A percentile compares a stretch with the other conserved stretches of the same genome.
Conservation (phyloP, 1,284 basidiomycete species). For the Entoloma clypeatum region DNA sequence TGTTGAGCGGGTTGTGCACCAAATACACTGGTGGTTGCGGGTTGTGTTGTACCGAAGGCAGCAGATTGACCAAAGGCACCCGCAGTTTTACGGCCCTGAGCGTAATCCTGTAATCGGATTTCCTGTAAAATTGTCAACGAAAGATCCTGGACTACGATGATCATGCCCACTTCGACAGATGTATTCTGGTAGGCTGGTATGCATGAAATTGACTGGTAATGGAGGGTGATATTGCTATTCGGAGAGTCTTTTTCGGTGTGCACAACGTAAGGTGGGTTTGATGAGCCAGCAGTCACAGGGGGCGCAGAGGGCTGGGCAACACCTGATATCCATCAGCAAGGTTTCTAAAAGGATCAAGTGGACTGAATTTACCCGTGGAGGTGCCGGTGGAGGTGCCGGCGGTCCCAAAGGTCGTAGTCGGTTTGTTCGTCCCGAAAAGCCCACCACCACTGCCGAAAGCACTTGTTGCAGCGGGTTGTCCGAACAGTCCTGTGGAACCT, state of each 20-base stretch:
- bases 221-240: slow-evolving; percentile 39
- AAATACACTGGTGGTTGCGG: slow-evolving; percentile 38
- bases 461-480: slow-evolving; percentile 30
- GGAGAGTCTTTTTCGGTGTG: slow-evolving; percentile 59
- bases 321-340: slow-evolving; percentile 20
- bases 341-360: slow-evolving; percentile 8
- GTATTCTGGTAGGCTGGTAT: slow-evolving; percentile 65
- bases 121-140: slow-evolving; percentile 43
- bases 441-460: slow-evolving; percentile 36
- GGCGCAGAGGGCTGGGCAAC: slow-evolving; percentile 28
- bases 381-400: too few relatives aligned
- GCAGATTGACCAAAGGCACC: slow-evolving; percentile 43
- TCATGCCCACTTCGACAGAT: slow-evolving; percentile 63
- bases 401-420: slow-evolving; percentile 47
- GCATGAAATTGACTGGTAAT: slow-evolving; percentile 73
- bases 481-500: slow-evolving; percentile 39
- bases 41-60: slow-evolving; percentile 40
- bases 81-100: slow-evolving; percentile 67
- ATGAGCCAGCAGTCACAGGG: slow-evolving; percentile 59
- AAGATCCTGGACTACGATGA: neutral
- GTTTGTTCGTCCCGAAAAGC: slow-evolving; percentile 46
- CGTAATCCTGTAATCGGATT: slow-evolving; percentile 71
- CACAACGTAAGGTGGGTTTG: slow-evolving; percentile 52
- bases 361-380: slow-evolving; percentile 31
- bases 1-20: slow-evolving; percentile 37